These are phyloP conservation scores for Ogataea pilisensis DNA, from an alignment of 805 yeast species.

Conservation along the genomic window DNA sequence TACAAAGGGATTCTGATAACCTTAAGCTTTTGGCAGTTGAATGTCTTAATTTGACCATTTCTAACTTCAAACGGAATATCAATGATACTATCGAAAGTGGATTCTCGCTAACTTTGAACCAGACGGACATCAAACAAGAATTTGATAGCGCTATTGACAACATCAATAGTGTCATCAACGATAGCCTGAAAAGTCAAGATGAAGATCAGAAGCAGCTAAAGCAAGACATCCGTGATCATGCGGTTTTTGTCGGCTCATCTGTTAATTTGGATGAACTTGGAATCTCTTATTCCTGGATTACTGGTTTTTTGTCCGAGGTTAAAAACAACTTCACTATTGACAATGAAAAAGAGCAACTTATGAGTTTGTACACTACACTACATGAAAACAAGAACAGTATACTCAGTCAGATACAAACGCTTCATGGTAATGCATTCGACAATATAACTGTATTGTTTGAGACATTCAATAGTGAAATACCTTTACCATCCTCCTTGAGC, in stretches of 20 bases:
- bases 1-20: conserved; percentile 3
- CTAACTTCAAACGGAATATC: conserved; percentile 1
- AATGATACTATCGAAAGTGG: conserved; percentile 9
- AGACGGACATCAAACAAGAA: conserved; percentile 1
- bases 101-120: neutral
- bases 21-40: neutral
- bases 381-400: conserved; percentile 1
- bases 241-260: conserved; percentile 12
- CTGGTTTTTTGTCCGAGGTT: conserved; percentile 3
- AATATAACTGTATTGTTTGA: neutral
- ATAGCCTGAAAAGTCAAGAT: conserved; percentile 9
- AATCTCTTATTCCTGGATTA: conserved; percentile 16
- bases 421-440: neutral
- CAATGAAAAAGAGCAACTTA: conserved; percentile 1
- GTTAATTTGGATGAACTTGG: conserved; percentile 8
- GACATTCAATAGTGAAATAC: no score
- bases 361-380: conserved; percentile 1
- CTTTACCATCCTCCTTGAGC: no score
- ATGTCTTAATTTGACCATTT: neutral
- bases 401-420: neutral
- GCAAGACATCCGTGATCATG: conserved; percentile 8
- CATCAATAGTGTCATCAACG: conserved; percentile 9
- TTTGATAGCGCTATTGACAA: conserved; percentile 3
- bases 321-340: neutral
- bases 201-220: conserved; percentile 6